A percentile compares a stretch with the other conserved stretches of the same genome.
phyloP scores from a whole-genome alignment of 169 alveolate species.

The Cryptosporidium bovis region DNA sequence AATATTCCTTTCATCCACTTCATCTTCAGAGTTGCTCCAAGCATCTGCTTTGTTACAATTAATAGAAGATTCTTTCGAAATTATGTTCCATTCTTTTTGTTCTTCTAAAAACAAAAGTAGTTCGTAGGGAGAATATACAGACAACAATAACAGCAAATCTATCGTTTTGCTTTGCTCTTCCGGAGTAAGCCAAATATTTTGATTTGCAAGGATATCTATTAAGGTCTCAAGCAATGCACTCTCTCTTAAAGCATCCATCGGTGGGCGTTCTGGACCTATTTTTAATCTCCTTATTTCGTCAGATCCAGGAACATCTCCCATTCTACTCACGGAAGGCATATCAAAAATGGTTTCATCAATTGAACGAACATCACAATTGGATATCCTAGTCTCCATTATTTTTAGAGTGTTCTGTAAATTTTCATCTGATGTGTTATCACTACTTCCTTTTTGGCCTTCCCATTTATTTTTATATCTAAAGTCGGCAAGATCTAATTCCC shows the following conservation, averaged over 20 bases:
- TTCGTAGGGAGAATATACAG: slow-evolving; percentile 71
- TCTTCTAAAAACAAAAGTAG: slow-evolving; percentile 65
- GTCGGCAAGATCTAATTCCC: not conserved
- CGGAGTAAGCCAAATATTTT: slow-evolving; percentile 60
- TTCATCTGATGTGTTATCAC: not conserved
- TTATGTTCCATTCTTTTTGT: slow-evolving; percentile 58
- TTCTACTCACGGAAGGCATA: slow-evolving; percentile 74
- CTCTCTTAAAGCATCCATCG: slow-evolving; percentile 74
- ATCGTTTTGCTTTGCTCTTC: slow-evolving; percentile 71
- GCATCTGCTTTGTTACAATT: slow-evolving; percentile 24
- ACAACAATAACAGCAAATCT: slow-evolving; percentile 47
- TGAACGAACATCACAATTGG: slow-evolving; percentile 16
- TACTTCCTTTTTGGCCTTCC: not conserved
- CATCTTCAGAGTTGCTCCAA: slow-evolving; percentile 73
- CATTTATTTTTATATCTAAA: not conserved
- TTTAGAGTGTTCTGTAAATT: not conserved
- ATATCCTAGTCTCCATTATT: slow-evolving; percentile 3
- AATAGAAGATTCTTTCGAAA: slow-evolving; percentile 9
- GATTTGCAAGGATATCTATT: slow-evolving; percentile 51
- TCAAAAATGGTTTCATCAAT: slow-evolving; percentile 68
- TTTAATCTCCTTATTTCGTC: slow-evolving; percentile 61
- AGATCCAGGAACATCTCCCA: slow-evolving; percentile 71
- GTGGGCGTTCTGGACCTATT: slow-evolving; percentile 73
- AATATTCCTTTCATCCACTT: slow-evolving; percentile 5
- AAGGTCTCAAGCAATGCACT: slow-evolving; percentile 70